These are phyloP conservation scores for Penicillium taxi DNA, from an alignment of 495 filamentous ascomycete species.

Conservation along the genomic window DNA sequence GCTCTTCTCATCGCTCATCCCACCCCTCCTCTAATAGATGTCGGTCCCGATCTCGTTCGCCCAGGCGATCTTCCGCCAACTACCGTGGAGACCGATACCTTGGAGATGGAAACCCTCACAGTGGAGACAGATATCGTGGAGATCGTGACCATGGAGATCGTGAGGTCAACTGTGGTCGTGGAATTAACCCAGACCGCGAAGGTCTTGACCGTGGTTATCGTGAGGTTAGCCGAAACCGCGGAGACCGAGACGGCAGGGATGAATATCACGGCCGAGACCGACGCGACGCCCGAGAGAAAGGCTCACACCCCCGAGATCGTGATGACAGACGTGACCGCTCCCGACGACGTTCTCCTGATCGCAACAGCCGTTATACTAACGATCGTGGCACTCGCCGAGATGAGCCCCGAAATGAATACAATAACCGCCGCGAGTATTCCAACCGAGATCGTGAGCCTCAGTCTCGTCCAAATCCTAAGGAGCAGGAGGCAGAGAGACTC, in stretches of 20 bases:
- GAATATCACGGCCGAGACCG: constrained; percentile 15
- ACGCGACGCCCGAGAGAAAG: constrained; percentile 11
- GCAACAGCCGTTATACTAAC: constrained; percentile 8
- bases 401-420: constrained; percentile 6
- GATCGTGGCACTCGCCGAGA: constrained; percentile 12
- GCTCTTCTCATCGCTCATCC: constrained; percentile 19
- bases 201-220: constrained; percentile 12
- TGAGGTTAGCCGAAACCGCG: constrained; percentile 13
- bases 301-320: constrained; percentile 19
- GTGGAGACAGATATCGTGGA: constrained; percentile 12
- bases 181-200: constrained; percentile 17
- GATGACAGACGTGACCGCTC: constrained; percentile 22
- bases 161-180: constrained; percentile 8
- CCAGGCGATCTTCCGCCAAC: constrained; percentile 20
- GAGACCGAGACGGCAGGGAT: constrained; percentile 16
- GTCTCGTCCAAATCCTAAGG: constrained; percentile 16
- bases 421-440: constrained; percentile 14
- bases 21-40: too few relatives aligned
- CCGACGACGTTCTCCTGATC: constrained; percentile 10
- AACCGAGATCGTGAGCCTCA: constrained; percentile 11
- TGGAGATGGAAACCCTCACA: constrained; percentile 11
- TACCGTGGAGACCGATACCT: constrained; percentile 25
- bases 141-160: constrained; percentile 12
- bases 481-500: constrained; percentile 33
- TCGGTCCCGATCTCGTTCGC: constrained; percentile 32